phyloP scores from a whole-genome alignment of 768 basidiomycete genomes.

The Cystofilobasidium ferigula region DNA sequence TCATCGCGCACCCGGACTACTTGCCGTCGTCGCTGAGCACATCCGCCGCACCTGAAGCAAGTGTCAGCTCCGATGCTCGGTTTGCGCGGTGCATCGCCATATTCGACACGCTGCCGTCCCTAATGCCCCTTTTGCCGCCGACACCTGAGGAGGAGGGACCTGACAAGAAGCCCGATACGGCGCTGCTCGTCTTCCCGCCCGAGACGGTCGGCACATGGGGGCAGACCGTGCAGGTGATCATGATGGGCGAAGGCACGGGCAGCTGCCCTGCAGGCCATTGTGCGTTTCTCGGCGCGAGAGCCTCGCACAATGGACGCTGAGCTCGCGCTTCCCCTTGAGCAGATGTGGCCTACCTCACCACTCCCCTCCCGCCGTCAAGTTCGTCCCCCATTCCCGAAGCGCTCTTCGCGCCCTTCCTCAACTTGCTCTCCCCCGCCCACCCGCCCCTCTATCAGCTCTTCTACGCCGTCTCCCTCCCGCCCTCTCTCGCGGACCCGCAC shows the following conservation, averaged over 20 bases:
- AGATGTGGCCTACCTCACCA: slow-evolving; percentile 40
- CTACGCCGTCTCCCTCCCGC: slow-evolving; percentile 44
- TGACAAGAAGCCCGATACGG: slow-evolving; percentile 47
- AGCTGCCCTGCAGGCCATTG: slow-evolving; percentile 65
- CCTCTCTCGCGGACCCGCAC: slow-evolving; percentile 26
- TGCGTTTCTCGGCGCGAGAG: slow-evolving; percentile 40
- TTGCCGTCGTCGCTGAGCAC: slow-evolving; percentile 1
- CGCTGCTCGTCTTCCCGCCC: slow-evolving; percentile 65
- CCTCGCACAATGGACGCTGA: background rate
- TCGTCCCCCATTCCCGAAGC: slow-evolving; percentile 37
- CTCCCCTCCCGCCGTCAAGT: slow-evolving; percentile 42
- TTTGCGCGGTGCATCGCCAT: slow-evolving; percentile 49
- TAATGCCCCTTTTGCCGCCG: slow-evolving; percentile 28
- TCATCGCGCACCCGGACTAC: slow-evolving; percentile 19
- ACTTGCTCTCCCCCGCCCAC: background rate
- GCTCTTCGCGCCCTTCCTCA: slow-evolving; percentile 51
- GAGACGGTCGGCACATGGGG: slow-evolving; percentile 41
- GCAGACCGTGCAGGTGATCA: slow-evolving; percentile 51
- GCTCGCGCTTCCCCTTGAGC: slow-evolving; percentile 1
- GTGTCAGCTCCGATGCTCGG: background rate
- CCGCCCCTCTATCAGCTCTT: slow-evolving; percentile 41
- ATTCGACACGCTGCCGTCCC: slow-evolving; percentile 41
- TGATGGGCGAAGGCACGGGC: slow-evolving; percentile 62
- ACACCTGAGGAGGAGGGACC: background rate
- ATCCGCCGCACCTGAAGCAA: background rate